Evolutionary conservation across 345 rosid genomes (phyloP), one percentile per base, ranked within the genome.

Genomic region (Heritiera littoralis): DNA sequence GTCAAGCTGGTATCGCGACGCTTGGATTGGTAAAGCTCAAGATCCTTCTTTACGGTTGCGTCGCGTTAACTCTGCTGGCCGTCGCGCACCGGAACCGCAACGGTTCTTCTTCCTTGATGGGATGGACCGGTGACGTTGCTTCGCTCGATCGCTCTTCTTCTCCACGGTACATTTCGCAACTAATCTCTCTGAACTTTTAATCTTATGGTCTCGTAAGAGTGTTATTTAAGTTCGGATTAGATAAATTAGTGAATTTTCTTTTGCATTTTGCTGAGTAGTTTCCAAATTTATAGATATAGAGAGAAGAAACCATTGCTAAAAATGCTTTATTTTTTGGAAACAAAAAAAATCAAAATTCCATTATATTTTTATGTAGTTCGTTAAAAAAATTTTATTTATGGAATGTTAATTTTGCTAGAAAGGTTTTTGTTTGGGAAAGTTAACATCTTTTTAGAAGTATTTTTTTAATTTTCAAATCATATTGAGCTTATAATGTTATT

Each of bases 1-100:
- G 93, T 54, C 94, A 93, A 80, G 52, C 89, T 18, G 87, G 81
- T 7, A 67, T 84, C 58, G 11, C 71, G 49, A 72, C 82, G 17
- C 78, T 54, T 23, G 90, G 91, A 84, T 85, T 90, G 83, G 81
- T 83, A 74, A 94, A 85, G 84, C 87, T 87, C 80, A 94, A 86
- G 91, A 85, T 94, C 56, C 86, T 94, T 20, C 87, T 94, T 7
- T 78, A 81, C 51, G 86, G 80, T 48, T 87, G 89, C 80, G 72
- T 93, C 84, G 89, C 78, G 17, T 78, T 92, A 74, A 81, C 89
- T 58, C 78, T 86, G 1, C 18, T 94, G 68, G 85, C 87, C 20
- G 67, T 92, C 74, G 84, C 88, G 60, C 79, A 80, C 65, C 83
- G 93, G 41, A 71, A 71, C 74, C 83, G 72, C 20, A 59, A 71